Evolutionary conservation across 768 basidiomycete genomes (phyloP).

Genomic region (Leccinum imitatum): DNA sequence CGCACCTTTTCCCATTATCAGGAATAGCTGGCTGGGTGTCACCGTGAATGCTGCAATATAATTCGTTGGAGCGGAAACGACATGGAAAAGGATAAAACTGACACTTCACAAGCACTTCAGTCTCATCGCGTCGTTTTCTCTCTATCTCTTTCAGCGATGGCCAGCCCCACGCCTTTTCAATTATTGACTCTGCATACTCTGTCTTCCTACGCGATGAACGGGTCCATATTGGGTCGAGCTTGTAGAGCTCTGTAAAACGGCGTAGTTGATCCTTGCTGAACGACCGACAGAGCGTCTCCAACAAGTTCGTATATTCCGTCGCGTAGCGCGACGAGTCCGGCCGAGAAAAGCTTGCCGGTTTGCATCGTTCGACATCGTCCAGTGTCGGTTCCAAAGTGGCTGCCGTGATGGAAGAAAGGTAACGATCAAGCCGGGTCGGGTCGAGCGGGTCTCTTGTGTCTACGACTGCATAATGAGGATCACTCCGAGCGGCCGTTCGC

Average conservation of each 20-base stretch:
- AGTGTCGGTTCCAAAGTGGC: conserved; percentile 50
- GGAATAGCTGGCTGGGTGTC: conserved; percentile 58
- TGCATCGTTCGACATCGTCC: conserved; percentile 60
- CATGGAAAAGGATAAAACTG: conserved; percentile 24
- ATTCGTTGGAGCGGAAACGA: conserved; percentile 1
- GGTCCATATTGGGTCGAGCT: conserved; percentile 36
- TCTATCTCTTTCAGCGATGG: conserved; percentile 55
- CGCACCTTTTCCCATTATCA: conserved; percentile 71
- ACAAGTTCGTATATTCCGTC: conserved; percentile 50
- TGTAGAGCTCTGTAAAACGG: conserved; percentile 50
- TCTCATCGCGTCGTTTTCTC: conserved; percentile 48
- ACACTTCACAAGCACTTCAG: conserved; percentile 48
- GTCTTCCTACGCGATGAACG: conserved; percentile 38
- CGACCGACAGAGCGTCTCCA: conserved; percentile 54
- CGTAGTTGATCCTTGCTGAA: conserved; percentile 66
- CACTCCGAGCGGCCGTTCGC: conserved; percentile 2
- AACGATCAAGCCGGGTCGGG: conserved; percentile 50
- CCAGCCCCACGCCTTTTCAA: conserved; percentile 71
- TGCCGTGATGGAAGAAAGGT: conserved; percentile 53
- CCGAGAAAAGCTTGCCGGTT: conserved; percentile 40
- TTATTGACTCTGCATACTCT: conserved; percentile 48
- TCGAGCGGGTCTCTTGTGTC: conserved; percentile 33
- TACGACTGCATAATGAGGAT: conserved; percentile 1
- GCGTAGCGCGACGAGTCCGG: conserved; percentile 49
- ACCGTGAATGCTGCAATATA: conserved; percentile 51